phyloP scores from a whole-genome alignment of 2,329 filamentous ascomycete genomes.

The Clonostachys sp. region DNA sequence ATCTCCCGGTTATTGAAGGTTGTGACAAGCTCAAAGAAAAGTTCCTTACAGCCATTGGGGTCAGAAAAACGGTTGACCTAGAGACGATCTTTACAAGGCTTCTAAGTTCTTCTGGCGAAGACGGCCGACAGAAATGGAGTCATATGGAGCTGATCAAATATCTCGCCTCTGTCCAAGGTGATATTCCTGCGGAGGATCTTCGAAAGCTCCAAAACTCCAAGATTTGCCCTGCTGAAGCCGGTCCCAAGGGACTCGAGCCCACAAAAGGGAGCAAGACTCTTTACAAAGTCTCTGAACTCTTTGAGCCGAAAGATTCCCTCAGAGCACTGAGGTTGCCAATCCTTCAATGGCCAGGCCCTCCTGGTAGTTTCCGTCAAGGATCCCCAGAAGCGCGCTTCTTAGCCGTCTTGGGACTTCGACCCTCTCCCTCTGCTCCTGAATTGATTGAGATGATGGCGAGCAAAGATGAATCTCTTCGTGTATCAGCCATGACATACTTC shows the following conservation, averaged over 20 bases:
- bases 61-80: conserved; percentile 91
- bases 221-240: conserved; percentile 76
- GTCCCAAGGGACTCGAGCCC: conserved; percentile 48
- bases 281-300: conserved; percentile 75
- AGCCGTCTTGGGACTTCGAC: conserved; percentile 64
- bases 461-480: conserved; percentile 52
- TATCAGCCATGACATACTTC: conserved; percentile 75
- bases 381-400: conserved; percentile 75
- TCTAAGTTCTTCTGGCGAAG: conserved; percentile 53
- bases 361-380: conserved; percentile 56
- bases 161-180: conserved; percentile 79
- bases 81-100: conserved; percentile 90
- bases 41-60: conserved; percentile 75
- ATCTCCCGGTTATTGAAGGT: conserved; percentile 75
- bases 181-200: conserved; percentile 82
- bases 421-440: conserved; percentile 66
- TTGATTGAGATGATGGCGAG: conserved; percentile 75
- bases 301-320: conserved; percentile 70
- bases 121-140: conserved; percentile 69
- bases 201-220: conserved; percentile 71
- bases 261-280: conserved; percentile 45
- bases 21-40: conserved; percentile 85
- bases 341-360: conserved; percentile 72
- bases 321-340: conserved; percentile 69
- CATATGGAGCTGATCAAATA: conserved; percentile 95